Base-by-base conservation (phyloP, 768 basidiomycete genomes). In the Amanita muscaria region DNA sequence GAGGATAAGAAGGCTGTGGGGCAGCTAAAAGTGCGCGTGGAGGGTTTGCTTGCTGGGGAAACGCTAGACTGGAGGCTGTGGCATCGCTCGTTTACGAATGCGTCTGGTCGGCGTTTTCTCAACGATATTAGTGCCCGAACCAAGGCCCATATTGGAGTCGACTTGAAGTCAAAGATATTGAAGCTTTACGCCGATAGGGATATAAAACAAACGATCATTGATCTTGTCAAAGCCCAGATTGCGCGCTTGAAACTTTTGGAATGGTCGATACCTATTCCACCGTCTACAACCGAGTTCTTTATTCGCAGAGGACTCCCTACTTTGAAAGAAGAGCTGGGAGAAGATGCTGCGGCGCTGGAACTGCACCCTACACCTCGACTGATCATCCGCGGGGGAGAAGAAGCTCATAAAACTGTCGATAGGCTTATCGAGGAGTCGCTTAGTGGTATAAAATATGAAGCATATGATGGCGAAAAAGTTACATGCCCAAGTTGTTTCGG, bases 1-100 rank as follows among this genome's bases (percentile, higher is more conserved):
- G 63, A 72, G 12, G 72, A 73, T 41, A 74, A 76, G 58, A 70
- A 73, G 51, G 68, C 67, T 1, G 67, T 73, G 1, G 80, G 80
- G 1, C 65, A 71, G 3, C 51, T 82, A 47, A 81, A 80, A 59
- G 80, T 80, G 12, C 62, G 78, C 42, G 74, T 76, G 0, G 80
- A 81, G 55, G 70, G 62, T 43, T 54, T 81, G 29, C 70, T 68
- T 1, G 64, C 64, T 19, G 80, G 80, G 4, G 70, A 74, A 33
- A 70, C 61, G 27, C 59, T 80, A 8, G 65, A 61, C 30, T 46
- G 61, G 2, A 59, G 60, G 3, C 64, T 66, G 21, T 81, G 77
- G 78, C 77, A 80, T 56, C 59, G 64, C 23, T 64, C 66, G 0
- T 65, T 79, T 47, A 54, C 39, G 31, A 49, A 22, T 24, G 4